Base-by-base conservation (phyloP, 495 filamentous ascomycete species). In the Elaphomyces granulatus region DNA sequence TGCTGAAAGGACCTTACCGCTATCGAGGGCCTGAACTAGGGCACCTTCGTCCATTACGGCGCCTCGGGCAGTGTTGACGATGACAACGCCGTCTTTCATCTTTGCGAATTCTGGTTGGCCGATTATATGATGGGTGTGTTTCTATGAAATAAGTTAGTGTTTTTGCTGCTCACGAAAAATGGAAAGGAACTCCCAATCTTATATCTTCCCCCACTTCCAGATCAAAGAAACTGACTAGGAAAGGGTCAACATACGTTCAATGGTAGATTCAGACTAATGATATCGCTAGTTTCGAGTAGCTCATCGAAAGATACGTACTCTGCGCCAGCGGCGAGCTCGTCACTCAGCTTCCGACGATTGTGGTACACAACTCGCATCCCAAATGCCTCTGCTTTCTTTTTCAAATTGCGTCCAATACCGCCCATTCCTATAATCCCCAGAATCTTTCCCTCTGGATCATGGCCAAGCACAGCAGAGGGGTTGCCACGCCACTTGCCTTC, bases 401-500 rank as follows among this genome's bases (percentile, higher is more conserved):
- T 61, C 47, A 73, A 36, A 42, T 74, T 70, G 2, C 72, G 64
- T 1, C 86, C 86, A 37, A 94, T 94, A 0, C 85, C 84, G 7
- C 86, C 86, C 81, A 93, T 87, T 6, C 86, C 86, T 28, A 94
- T 51, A 41, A 93, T 83, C 0, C 81, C 81, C 2, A 83, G 63
- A 30, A 69, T 66, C 45, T 81, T 74, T 7, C 79, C 80, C 31
- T 71, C 55, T 1, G 80, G 77, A 53, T 81, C 72, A 52, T 75
- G 73, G 4, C 75, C 72, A 17, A 75, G 61, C 4, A 60, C 49
- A 8, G 70, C 56, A 6, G 57, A 47, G 3, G 64, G 61, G 12
- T 60, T 42, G 3, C 74, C 71, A 16, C 66, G 54, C 68, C 72
- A 85, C 30, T 71, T 61, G 1, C 76, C 75, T 10, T 67, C 47